Percentiles rank a stretch among this genome's conserved stretches.
Evolutionary conservation across 305 asterid genomes (phyloP).

Genomic region (Fraxinus greggii): DNA sequence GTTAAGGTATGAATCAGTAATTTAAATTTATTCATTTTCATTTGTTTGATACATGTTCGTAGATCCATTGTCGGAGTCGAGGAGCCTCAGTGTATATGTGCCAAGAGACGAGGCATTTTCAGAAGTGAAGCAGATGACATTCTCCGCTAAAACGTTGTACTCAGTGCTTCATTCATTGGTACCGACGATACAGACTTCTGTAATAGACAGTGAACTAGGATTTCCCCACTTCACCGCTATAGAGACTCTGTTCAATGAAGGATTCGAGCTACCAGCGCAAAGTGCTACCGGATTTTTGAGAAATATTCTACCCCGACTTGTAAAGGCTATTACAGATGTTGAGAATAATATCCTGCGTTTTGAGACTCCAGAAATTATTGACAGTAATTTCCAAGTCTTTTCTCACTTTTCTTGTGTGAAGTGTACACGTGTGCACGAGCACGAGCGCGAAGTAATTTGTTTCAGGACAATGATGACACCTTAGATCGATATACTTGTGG

Average conservation of each 20-base stretch:
- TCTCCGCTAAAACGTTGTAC: conserved; percentile 45
- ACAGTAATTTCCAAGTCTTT: conserved; percentile 36
- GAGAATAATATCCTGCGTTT: conserved; percentile 41
- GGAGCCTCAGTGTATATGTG: conserved; percentile 31
- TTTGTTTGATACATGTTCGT: not conserved
- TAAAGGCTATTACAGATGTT: conserved; percentile 29
- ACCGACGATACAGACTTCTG: conserved; percentile 34
- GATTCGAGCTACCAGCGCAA: conserved; percentile 28
- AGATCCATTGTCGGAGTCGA: conserved; percentile 52
- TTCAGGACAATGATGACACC: not conserved
- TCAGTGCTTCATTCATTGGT: conserved; percentile 45
- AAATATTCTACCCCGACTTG: conserved; percentile 40
- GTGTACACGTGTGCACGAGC: not conserved
- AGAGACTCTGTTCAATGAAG: conserved; percentile 56
- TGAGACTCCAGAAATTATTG: conserved; percentile 49
- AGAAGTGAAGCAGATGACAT: conserved; percentile 46
- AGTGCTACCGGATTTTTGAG: not conserved
- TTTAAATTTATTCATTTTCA: not conserved
- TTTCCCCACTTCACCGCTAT: conserved; percentile 66
- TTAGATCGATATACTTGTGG: not conserved
- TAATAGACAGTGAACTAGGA: conserved; percentile 20
- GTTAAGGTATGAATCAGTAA: not conserved
- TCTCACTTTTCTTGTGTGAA: not conserved
- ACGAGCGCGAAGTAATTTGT: not conserved
- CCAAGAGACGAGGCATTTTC: conserved; percentile 61